Percentiles rank a stretch among this genome's conserved stretches.
These are phyloP conservation scores for Physcomitrium patens DNA, from an alignment of 225 moss, liverwort and hornwort genomes.

Conservation along the genomic window DNA sequence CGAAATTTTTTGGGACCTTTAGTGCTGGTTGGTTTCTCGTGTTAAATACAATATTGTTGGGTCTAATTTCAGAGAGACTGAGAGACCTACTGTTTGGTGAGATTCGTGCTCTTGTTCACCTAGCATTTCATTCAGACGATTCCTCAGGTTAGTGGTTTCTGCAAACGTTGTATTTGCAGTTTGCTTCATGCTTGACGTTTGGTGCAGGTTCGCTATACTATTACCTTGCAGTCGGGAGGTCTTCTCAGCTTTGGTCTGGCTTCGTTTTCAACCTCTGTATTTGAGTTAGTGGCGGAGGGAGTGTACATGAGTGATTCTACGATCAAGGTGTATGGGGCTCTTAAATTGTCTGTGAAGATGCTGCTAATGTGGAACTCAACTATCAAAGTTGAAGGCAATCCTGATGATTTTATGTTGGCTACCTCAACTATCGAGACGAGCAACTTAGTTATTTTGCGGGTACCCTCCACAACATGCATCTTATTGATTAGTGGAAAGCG, in stretches of 20 bases:
- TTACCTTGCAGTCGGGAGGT: conserved; percentile 70
- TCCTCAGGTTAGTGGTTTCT: not conserved
- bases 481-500: not conserved
- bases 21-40: not conserved
- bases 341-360: conserved; percentile 87
- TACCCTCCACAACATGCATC: conserved; percentile 27
- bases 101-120: not conserved
- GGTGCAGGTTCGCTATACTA: conserved; percentile 81
- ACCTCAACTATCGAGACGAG: conserved; percentile 89
- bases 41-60: conserved; percentile 2
- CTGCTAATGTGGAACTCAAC: conserved; percentile 81
- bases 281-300: conserved; percentile 92
- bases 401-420: conserved; percentile 76
- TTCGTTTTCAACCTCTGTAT: conserved; percentile 77
- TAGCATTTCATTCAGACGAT: not conserved
- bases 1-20: not conserved
- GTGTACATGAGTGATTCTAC: conserved; percentile 77
- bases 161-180: conserved; percentile 7
- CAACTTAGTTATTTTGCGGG: conserved; percentile 81
- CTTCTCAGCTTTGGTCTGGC: conserved; percentile 86
- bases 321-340: conserved; percentile 87
- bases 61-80: conserved; percentile 8
- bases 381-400: conserved; percentile 75
- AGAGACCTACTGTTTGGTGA: not conserved
- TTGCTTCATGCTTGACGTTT: conserved; percentile 27